phyloP scores from a whole-genome alignment of 345 rosid species.

The Gossypioides kirkii region DNA sequence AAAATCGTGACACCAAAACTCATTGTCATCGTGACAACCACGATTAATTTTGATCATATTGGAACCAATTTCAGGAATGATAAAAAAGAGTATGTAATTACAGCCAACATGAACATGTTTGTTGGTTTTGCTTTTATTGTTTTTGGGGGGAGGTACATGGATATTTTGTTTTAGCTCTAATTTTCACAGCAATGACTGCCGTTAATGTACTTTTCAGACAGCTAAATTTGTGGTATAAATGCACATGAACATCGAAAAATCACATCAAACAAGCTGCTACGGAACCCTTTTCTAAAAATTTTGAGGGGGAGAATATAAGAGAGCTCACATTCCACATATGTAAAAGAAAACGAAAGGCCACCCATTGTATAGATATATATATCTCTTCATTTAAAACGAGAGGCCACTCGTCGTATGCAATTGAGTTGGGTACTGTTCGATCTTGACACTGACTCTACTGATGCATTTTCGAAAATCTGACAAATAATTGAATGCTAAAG shows the following conservation, averaged over 20 bases:
- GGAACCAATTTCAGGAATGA: no score
- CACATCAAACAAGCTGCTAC: neutral
- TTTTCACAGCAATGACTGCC: neutral
- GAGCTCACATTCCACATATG: neutral
- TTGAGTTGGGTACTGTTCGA: neutral
- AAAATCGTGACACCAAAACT: no score
- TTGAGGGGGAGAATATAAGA: no score
- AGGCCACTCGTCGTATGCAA: neutral
- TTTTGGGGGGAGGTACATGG: neutral
- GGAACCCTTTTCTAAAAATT: neutral
- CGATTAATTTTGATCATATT: no score
- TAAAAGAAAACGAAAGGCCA: neutral
- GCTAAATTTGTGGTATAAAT: neutral
- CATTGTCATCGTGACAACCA: no score
- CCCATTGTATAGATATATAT: neutral
- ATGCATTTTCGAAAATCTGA: no score
- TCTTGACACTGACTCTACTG: neutral
- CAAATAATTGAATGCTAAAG: neutral
- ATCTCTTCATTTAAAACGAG: neutral
- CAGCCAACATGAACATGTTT: neutral
- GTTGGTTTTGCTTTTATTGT: neutral
- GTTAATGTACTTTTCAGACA: conserved; percentile 1
- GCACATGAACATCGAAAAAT: conserved; percentile 19
- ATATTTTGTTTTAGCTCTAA: neutral
- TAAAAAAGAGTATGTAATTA: neutral